Percentiles rank a stretch among this genome's conserved stretches.
phyloP scores from a whole-genome alignment of 1,139 yeast genomes.

The Geotrichum siamense region DNA sequence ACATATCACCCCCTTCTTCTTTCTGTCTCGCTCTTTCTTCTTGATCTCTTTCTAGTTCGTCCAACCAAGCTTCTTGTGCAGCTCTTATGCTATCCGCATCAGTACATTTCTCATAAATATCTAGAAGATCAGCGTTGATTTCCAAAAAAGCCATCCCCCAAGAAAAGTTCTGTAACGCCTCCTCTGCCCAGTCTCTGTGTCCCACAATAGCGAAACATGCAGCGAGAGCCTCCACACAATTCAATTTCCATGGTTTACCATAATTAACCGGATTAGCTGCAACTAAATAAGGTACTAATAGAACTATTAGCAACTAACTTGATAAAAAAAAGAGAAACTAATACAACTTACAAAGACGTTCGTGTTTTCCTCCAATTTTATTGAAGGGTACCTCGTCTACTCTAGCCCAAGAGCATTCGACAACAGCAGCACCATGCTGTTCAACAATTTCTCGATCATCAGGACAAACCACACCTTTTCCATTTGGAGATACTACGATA shows the following conservation, averaged over 20 bases:
- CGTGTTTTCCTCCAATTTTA: conserved; percentile 87
- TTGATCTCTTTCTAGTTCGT: conserved; percentile 58
- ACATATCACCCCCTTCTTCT: conserved; percentile 50
- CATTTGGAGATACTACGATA: conserved; percentile 87
- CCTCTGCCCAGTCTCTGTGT: conserved; percentile 79
- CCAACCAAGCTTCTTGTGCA: conserved; percentile 76
- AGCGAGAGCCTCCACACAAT: conserved; percentile 96
- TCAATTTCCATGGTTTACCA: conserved; percentile 92
- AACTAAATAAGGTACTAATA: conserved; percentile 67
- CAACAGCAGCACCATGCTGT: conserved; percentile 84
- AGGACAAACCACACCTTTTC: conserved; percentile 86
- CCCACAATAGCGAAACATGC: conserved; percentile 97
- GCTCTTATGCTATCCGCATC: conserved; percentile 65
- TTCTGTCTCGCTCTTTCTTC: conserved; percentile 50
- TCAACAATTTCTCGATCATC: conserved; percentile 74
- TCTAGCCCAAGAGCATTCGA: conserved; percentile 98
- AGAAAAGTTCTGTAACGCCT: conserved; percentile 67
- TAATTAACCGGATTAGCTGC: conserved; percentile 97
- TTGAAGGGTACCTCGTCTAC: conserved; percentile 89
- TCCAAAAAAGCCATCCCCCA: conserved; percentile 89
- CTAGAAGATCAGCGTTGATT: conserved; percentile 71
- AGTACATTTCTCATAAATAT: conserved; percentile 68
- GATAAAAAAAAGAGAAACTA: neutral
- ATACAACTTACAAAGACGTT: conserved; percentile 43
- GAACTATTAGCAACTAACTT: neutral